These are phyloP conservation scores for Trichocomaceae sp. DNA, from an alignment of 2,329 filamentous ascomycete species.

Conservation along the genomic window DNA sequence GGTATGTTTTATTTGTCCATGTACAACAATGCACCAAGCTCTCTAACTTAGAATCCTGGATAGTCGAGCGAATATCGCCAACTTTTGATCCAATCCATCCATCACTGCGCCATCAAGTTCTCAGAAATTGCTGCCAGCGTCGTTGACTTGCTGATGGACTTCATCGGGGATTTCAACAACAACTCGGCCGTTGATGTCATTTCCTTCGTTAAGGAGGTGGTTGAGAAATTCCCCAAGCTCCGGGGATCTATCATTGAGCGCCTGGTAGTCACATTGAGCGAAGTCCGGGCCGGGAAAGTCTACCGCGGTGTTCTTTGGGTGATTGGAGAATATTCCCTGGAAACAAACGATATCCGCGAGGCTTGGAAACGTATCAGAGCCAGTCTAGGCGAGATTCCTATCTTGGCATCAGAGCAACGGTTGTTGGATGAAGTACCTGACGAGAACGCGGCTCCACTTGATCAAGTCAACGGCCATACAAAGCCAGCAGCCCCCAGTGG, in stretches of 20 bases:
- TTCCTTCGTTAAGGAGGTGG: conserved; percentile 96
- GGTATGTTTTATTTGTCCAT: conserved; percentile 28
- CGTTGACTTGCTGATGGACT: conserved; percentile 96
- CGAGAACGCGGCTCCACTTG: conserved; percentile 56
- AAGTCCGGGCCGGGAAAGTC: conserved; percentile 94
- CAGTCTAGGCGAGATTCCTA: conserved; percentile 93
- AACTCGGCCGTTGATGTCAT: conserved; percentile 95
- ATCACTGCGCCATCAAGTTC: conserved; percentile 98
- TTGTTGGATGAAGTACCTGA: conserved; percentile 77
- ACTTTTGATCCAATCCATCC: conserved; percentile 91
- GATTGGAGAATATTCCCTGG: conserved; percentile 90
- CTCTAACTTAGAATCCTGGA: not conserved
- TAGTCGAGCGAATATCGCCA: conserved; percentile 87
- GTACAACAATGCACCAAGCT: not conserved
- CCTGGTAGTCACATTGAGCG: conserved; percentile 80
- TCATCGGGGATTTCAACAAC: conserved; percentile 97
- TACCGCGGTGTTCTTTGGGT: conserved; percentile 97
- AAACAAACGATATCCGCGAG: conserved; percentile 88
- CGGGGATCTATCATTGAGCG: conserved; percentile 80
- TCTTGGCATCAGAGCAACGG: conserved; percentile 88
- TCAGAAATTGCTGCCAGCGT: conserved; percentile 96
- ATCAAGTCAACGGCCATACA: conserved; percentile 72
- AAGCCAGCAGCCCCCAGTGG: conserved; percentile 71
- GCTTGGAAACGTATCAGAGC: conserved; percentile 94
- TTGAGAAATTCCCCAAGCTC: conserved; percentile 92